Percentiles rank a stretch among this genome's conserved stretches.
phyloP scores from a whole-genome alignment of 495 filamentous ascomycete species.

The Xylaria scruposa region DNA sequence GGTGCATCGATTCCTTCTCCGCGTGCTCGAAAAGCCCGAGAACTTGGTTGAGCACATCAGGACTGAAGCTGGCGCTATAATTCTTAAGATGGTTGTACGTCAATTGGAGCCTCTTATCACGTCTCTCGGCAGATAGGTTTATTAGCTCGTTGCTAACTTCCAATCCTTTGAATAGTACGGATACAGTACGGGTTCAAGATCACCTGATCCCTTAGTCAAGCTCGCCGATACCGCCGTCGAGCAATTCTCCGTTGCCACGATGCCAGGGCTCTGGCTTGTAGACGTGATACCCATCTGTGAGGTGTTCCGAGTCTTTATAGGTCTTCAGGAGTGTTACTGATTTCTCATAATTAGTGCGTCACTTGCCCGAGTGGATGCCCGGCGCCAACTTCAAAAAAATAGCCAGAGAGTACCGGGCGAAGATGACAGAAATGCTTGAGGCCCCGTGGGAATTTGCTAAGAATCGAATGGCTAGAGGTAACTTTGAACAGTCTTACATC shows the following conservation, averaged over 20 bases:
- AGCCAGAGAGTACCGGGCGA: conserved; percentile 34
- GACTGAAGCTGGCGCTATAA: conserved; percentile 49
- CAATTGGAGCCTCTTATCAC: background rate
- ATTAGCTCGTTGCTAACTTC: background rate
- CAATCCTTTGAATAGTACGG: conserved; percentile 41
- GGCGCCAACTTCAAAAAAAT: conserved; percentile 50
- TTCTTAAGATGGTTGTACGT: conserved; percentile 45
- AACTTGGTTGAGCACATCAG: conserved; percentile 45
- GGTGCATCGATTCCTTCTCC: conserved; percentile 44
- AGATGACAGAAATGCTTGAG: conserved; percentile 33
- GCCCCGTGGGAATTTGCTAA: conserved; percentile 50
- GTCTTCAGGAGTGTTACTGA: background rate
- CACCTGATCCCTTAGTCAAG: conserved; percentile 52
- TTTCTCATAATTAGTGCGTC: conserved; percentile 34
- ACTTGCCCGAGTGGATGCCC: conserved; percentile 54
- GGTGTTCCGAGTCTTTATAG: background rate
- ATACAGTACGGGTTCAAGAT: conserved; percentile 49
- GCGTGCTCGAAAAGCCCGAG: conserved; percentile 42
- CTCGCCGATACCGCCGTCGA: conserved; percentile 43
- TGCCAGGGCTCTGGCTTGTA: conserved; percentile 50
- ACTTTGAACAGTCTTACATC: conserved; percentile 41
- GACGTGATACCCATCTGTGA: conserved; percentile 47
- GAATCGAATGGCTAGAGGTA: conserved; percentile 40
- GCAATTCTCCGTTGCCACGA: conserved; percentile 41
- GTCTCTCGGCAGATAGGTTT: background rate